Evolutionary conservation across 192 early-diverging fungal species (phyloP).

Genomic region (Linnemannia schmuckeri): DNA sequence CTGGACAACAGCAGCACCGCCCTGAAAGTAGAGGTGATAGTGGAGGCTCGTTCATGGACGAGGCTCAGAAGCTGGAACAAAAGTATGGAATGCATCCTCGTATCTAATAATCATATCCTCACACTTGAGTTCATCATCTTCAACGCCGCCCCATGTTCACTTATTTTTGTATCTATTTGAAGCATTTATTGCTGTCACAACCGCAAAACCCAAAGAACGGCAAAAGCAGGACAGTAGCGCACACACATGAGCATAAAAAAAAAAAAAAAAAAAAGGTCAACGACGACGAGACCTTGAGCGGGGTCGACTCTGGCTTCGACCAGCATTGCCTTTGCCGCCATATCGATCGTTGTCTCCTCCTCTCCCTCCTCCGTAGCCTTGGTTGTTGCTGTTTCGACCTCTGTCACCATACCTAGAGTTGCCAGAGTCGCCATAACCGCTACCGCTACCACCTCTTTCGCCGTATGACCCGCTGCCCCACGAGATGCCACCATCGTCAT

Average conservation of each 20-base stretch:
- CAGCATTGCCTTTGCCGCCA: background rate
- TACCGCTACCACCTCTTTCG: background rate
- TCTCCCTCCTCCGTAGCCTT: background rate
- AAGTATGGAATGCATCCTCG: background rate
- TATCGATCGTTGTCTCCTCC: background rate
- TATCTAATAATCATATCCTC: background rate
- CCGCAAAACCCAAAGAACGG: too few species aligned
- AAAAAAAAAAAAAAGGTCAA: background rate
- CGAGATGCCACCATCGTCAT: background rate
- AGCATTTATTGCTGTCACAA: too few species aligned
- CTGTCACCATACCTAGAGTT: background rate
- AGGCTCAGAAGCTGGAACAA: conserved; percentile 21
- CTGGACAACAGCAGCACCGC: too few species aligned
- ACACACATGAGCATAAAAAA: background rate
- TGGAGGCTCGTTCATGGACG: conserved; percentile 14
- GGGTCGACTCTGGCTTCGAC: background rate
- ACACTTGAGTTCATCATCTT: too few species aligned
- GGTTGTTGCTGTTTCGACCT: background rate
- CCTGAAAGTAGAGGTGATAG: background rate
- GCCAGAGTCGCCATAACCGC: background rate
- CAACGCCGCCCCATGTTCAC: too few species aligned
- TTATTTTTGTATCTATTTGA: too few species aligned
- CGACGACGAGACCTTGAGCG: background rate
- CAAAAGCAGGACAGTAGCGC: too few species aligned
- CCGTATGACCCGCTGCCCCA: background rate